Evolutionary conservation across 225 moss, liverwort and hornwort genomes (phyloP), one percentile per base, ranked within the genome.

Genomic region (Physcomitrium patens): DNA sequence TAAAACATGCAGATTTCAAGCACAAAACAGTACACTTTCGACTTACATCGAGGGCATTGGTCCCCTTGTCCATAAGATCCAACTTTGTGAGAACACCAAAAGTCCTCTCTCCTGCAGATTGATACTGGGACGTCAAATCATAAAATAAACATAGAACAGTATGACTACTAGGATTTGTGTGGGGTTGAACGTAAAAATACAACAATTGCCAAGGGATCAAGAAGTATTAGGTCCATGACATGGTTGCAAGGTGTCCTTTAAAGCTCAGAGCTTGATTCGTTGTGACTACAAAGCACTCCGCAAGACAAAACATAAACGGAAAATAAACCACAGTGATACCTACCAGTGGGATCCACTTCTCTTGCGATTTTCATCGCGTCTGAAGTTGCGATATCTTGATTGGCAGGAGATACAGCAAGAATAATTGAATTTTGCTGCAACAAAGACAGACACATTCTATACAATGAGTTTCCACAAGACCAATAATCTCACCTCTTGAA

Each of bases 371-470:
- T 95, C 50, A 95, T 95, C 12, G 94, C 94, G 70, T 95, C 94
- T 44, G 94, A 95, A 3, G 94, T 95, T n/a, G 94, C 94, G 76
- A 95, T 95, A 78, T 95, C 94, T 81, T 95, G 94, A 78, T 95
- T 95, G 10, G 94, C 94, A 13, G 94, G 94, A 18, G 94, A 95
- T 52, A 95, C 91, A 68, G 94, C 94, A 69, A 95, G 80, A 64
- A 95, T 92, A 31, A 95, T 92, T 47, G 91, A 91, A 76, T 95
- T 95, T 9, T 91, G 92, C 89, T 91, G 82, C 69, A 80, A 12
- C 18, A 52, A 19, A 13, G 11, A 26, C 19, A 55, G 3, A 24
- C 0, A 8, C 6, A 12, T 7, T 18, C 19, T 54, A 11, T 20
- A 63, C n/a, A 31, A 9, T 68, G 31, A 13, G 59, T 54, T 37